Evolutionary conservation across 768 basidiomycete species (phyloP).

Genomic region (Boletus reticulatus): DNA sequence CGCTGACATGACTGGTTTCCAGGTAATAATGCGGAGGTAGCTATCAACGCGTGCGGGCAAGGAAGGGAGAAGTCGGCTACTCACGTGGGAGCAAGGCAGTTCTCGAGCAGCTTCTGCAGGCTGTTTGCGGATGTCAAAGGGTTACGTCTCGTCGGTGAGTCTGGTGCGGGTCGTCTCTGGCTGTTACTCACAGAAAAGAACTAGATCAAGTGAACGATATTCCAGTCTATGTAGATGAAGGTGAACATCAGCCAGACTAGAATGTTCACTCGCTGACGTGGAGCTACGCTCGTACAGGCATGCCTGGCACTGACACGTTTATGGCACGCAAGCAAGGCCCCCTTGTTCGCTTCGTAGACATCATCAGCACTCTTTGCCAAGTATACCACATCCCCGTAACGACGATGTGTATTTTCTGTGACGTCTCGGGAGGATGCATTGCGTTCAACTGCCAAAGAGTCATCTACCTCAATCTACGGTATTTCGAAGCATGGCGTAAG

Average conservation of each 20-base stretch:
- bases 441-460: conserved; percentile 88
- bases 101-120: neutral
- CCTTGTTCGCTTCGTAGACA: conserved; percentile 65
- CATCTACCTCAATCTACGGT: conserved; percentile 71
- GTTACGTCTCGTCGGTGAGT: neutral
- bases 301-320: conserved; percentile 39
- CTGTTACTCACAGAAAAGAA: neutral
- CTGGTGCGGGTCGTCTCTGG: neutral
- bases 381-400: conserved; percentile 68
- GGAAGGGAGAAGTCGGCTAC: neutral
- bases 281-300: neutral
- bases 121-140: neutral
- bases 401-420: conserved; percentile 81
- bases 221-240: conserved; percentile 59
- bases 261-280: neutral
- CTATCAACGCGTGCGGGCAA: neutral
- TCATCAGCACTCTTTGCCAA: conserved; percentile 58
- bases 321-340: conserved; percentile 47
- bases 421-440: conserved; percentile 70
- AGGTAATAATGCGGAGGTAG: neutral
- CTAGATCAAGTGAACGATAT: conserved; percentile 33
- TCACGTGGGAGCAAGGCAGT: neutral
- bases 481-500: too few relatives aligned
- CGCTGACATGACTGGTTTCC: neutral
- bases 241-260: conserved; percentile 29